These are phyloP conservation scores for Rhododendron ovatum DNA, from an alignment of 148 eudicot genomes.

Conservation along the genomic window DNA sequence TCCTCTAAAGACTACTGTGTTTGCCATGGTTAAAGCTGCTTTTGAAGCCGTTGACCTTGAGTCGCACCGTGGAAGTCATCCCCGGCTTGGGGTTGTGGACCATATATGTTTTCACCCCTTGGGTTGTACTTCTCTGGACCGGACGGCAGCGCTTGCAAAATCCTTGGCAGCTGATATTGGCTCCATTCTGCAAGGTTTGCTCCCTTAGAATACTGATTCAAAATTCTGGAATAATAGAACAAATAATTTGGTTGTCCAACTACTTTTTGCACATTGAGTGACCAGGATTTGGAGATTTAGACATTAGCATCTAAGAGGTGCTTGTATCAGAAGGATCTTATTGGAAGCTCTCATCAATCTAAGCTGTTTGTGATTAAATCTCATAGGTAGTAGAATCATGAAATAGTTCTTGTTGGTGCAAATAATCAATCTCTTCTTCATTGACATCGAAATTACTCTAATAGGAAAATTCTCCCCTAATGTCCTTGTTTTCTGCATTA, in stretches of 20 bases:
- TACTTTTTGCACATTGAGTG: neutral
- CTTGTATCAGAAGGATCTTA: neutral
- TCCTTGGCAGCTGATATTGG: slow-evolving; percentile 75
- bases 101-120: slow-evolving; percentile 84
- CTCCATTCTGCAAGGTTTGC: slow-evolving; percentile 57
- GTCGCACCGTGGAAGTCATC: slow-evolving; percentile 72
- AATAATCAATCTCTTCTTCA: neutral
- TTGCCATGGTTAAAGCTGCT: slow-evolving; percentile 83
- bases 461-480: neutral
- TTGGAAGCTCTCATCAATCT: neutral
- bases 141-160: slow-evolving; percentile 53
- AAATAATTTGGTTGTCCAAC: neutral
- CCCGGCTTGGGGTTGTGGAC: slow-evolving; percentile 88
- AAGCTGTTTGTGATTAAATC: neutral
- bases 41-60: slow-evolving; percentile 54
- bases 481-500: neutral
- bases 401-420: neutral
- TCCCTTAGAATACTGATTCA: neutral
- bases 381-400: neutral
- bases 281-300: neutral
- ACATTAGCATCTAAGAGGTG: neutral
- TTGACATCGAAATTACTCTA: neutral
- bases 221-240: neutral
- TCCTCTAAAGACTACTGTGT: slow-evolving; percentile 50
- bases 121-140: slow-evolving; percentile 45